Conservation (phyloP, 495 filamentous ascomycete species). For the Emericellopsis terricola region DNA sequence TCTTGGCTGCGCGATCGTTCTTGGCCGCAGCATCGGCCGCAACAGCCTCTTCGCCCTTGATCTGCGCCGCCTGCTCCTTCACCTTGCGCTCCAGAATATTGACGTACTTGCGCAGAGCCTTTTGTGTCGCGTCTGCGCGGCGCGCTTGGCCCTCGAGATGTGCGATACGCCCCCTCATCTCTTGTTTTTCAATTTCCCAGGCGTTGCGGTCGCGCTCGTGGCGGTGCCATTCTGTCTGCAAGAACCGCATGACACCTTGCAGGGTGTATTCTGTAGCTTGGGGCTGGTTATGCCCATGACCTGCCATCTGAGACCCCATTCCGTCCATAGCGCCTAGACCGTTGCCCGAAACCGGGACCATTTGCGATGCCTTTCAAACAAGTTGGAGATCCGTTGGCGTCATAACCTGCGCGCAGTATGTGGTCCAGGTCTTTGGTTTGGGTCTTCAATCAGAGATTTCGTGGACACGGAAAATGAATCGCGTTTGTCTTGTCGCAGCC, state of each 20-base stretch:
- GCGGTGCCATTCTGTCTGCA: slow-evolving; percentile 97
- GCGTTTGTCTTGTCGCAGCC: too few relatives aligned
- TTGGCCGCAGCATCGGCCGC: slow-evolving; percentile 15
- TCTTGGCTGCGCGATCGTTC: slow-evolving; percentile 22
- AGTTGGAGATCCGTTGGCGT: too few relatives aligned
- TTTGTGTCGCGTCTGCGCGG: slow-evolving; percentile 69
- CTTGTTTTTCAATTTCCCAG: slow-evolving; percentile 96
- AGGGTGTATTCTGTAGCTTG: slow-evolving; percentile 95
- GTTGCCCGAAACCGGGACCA: slow-evolving; percentile 46
- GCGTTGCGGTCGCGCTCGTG: slow-evolving; percentile 96
- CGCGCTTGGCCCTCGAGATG: slow-evolving; percentile 77
- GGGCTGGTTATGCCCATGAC: slow-evolving; percentile 37
- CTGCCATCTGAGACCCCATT: slow-evolving; percentile 11
- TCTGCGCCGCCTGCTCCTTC: slow-evolving; percentile 42
- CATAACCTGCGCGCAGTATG: too few relatives aligned
- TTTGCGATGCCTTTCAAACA: too few relatives aligned
- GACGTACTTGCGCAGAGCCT: slow-evolving; percentile 76
- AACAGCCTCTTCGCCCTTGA: slow-evolving; percentile 13
- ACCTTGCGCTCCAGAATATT: slow-evolving; percentile 78
- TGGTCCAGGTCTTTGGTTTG: too few relatives aligned
- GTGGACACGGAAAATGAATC: too few relatives aligned
- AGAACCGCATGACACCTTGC: slow-evolving; percentile 98
- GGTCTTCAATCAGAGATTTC: too few relatives aligned
- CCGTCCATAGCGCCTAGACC: slow-evolving; percentile 29
- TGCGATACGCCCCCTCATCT: slow-evolving; percentile 98